These are phyloP conservation scores for Pythium periplocum DNA, from an alignment of 352 stramenopile species.

Conservation along the genomic window DNA sequence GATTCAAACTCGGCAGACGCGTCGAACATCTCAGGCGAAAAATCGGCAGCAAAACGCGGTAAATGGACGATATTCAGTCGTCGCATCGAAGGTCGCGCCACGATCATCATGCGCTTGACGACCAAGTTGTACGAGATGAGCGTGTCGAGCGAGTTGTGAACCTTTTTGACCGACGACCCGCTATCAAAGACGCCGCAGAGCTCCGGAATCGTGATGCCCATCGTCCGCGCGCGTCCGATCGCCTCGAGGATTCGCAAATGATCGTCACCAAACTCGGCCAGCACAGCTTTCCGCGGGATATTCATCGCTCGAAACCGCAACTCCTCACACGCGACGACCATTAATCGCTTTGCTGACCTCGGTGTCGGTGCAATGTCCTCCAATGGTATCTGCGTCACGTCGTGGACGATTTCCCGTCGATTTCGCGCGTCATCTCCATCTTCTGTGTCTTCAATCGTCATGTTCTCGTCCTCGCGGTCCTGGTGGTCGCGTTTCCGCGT, in stretches of 20 bases:
- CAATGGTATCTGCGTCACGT: background rate
- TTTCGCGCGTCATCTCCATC: no score
- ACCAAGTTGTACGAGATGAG: constrained; percentile 74
- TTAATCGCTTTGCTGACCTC: no score
- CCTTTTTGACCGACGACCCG: constrained; percentile 49
- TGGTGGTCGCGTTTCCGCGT: background rate
- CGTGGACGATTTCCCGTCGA: no score
- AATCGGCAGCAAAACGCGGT: constrained; percentile 56
- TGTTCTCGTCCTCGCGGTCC: no score
- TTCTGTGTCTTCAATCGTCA: no score
- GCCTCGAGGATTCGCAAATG: constrained; percentile 64
- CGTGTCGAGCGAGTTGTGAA: constrained; percentile 75
- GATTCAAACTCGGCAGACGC: constrained; percentile 70
- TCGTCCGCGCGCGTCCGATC: constrained; percentile 39
- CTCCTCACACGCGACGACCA: constrained; percentile 55
- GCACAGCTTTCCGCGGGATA: constrained; percentile 50
- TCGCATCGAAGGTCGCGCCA: constrained; percentile 44
- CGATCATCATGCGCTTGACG: constrained; percentile 82
- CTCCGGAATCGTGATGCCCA: constrained; percentile 51
- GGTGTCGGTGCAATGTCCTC: background rate
- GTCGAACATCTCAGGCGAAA: constrained; percentile 63
- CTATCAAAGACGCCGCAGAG: constrained; percentile 26
- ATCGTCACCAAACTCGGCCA: constrained; percentile 53
- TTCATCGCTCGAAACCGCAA: constrained; percentile 68
- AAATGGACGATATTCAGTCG: constrained; percentile 80